Evolutionary conservation across 805 yeast genomes (phyloP).

Genomic region (Kazachstania kunashirensis): DNA sequence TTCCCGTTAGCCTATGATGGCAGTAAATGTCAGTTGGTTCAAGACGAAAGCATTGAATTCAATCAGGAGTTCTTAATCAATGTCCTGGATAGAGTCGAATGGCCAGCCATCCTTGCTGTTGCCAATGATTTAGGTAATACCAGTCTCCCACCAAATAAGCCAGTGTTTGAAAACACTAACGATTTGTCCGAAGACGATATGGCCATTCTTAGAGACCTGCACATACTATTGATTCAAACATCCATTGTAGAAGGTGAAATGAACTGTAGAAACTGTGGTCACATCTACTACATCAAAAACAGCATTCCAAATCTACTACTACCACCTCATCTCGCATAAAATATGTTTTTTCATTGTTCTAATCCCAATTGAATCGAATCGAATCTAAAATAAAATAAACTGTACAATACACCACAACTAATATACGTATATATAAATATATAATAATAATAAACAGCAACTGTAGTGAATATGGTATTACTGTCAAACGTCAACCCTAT

Average conservation of each 20-base stretch:
- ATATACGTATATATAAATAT: too few species aligned
- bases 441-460: too few species aligned
- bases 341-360: too few species aligned
- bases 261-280: constrained; percentile 80
- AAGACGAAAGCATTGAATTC: constrained; percentile 65
- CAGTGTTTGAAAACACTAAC: constrained; percentile 30
- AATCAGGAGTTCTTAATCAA: constrained; percentile 70
- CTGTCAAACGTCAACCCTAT: too few species aligned
- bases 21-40: constrained; percentile 55
- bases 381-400: background rate
- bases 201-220: constrained; percentile 62
- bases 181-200: constrained; percentile 34
- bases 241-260: constrained; percentile 81
- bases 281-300: constrained; percentile 81
- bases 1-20: constrained; percentile 65
- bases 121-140: constrained; percentile 67
- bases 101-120: constrained; percentile 75
- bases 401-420: too few species aligned
- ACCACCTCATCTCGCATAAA: constrained; percentile 80
- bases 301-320: constrained; percentile 87
- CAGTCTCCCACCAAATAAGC: constrained; percentile 50
- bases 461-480: too few species aligned
- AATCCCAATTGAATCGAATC: background rate
- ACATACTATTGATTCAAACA: constrained; percentile 71
- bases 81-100: constrained; percentile 73